These are phyloP conservation scores for Tolypocladium tundrense DNA, from an alignment of 2,329 filamentous ascomycete genomes.

Conservation along the genomic window DNA sequence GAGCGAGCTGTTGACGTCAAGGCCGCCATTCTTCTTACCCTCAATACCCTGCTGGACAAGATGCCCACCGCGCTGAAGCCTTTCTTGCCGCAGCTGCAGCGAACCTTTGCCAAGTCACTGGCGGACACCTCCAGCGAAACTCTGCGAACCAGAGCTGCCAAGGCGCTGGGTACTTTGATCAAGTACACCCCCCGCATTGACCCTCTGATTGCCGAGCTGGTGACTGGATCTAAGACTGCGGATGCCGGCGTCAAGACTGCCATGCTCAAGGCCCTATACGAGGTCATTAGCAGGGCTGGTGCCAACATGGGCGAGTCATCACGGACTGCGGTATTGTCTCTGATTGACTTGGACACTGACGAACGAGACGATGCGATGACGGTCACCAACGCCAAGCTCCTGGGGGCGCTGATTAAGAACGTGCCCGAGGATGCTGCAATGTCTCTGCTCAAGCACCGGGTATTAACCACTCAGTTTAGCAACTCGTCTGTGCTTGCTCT, in stretches of 20 bases:
- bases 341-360: slow-evolving; percentile 79
- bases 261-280: slow-evolving; percentile 94
- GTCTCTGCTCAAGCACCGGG: slow-evolving; percentile 54
- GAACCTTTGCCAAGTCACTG: slow-evolving; percentile 92
- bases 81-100: slow-evolving; percentile 90
- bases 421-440: slow-evolving; percentile 62
- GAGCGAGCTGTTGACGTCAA: slow-evolving; percentile 95
- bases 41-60: slow-evolving; percentile 94
- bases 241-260: slow-evolving; percentile 84
- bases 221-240: slow-evolving; percentile 83
- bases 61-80: slow-evolving; percentile 93
- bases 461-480: slow-evolving; percentile 66
- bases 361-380: slow-evolving; percentile 68
- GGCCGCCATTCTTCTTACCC: slow-evolving; percentile 81
- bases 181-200: slow-evolving; percentile 92
- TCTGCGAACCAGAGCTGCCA: slow-evolving; percentile 77
- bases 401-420: slow-evolving; percentile 83
- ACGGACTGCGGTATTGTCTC: slow-evolving; percentile 68
- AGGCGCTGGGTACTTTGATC: slow-evolving; percentile 89
- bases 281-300: slow-evolving; percentile 92
- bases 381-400: slow-evolving; percentile 80
- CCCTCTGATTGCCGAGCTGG: slow-evolving; percentile 82
- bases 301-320: slow-evolving; percentile 90
- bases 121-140: slow-evolving; percentile 88
- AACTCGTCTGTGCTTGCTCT: slow-evolving; percentile 75